Evolutionary conservation across 768 basidiomycete species (phyloP).

Genomic region (Russula lepida): DNA sequence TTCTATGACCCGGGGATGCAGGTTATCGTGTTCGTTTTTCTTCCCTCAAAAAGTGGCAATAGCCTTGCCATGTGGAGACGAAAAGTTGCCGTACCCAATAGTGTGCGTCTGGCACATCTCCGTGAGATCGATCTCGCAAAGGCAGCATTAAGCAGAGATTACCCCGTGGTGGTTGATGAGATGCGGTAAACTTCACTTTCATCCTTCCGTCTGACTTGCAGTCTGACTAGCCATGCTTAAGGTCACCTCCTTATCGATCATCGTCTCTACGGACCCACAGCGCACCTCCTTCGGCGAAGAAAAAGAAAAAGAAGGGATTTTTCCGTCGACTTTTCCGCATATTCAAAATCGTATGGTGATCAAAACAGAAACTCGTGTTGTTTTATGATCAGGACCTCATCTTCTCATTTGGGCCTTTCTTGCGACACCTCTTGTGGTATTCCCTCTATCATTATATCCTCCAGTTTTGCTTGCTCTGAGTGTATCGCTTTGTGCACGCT

Average conservation of each 20-base stretch:
- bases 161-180: conserved; percentile 18
- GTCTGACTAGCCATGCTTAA: not conserved
- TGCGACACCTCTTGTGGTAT: conserved; percentile 9
- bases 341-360: conserved; percentile 20
- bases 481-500: conserved; percentile 12
- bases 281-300: conserved; percentile 4
- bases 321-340: conserved; percentile 19
- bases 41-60: conserved; percentile 22
- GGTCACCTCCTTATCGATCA: conserved; percentile 10
- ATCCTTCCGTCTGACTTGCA: not conserved
- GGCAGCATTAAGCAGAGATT: conserved; percentile 19
- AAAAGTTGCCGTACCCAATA: conserved; percentile 16
- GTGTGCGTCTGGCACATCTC: conserved; percentile 10
- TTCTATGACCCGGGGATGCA: conserved; percentile 20
- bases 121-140: conserved; percentile 17
- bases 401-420: not conserved
- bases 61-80: conserved; percentile 23
- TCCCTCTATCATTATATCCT: conserved; percentile 15
- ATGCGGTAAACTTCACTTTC: conserved; percentile 3
- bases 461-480: not conserved
- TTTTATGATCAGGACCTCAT: not conserved
- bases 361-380: not conserved
- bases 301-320: conserved; percentile 22
- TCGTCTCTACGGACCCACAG: not conserved
- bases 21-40: conserved; percentile 19